phyloP scores from a whole-genome alignment of 345 rosid species.

The Clausena lansium region DNA sequence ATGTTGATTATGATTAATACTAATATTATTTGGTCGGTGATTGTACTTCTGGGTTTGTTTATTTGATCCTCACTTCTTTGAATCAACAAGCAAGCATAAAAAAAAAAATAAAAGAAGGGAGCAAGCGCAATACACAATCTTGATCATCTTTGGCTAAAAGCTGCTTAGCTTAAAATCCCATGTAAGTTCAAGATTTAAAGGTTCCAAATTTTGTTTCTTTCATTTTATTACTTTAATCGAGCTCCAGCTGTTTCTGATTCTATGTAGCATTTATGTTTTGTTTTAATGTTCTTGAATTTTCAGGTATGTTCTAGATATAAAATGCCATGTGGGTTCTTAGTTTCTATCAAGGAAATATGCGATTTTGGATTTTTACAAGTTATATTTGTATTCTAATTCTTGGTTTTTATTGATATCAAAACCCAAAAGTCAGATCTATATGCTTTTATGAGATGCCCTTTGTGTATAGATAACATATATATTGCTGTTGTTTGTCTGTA shows the following conservation, averaged over 20 bases:
- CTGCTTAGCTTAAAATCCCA: neutral
- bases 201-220: conserved; percentile 9
- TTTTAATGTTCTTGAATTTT: neutral
- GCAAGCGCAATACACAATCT: neutral
- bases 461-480: neutral
- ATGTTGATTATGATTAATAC: too few relatives aligned
- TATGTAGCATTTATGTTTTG: neutral
- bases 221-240: neutral
- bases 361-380: neutral
- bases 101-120: too few relatives aligned
- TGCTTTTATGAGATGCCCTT: conserved; percentile 3
- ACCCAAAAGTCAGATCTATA: conserved; percentile 6
- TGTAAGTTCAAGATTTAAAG: neutral
- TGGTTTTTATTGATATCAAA: neutral
- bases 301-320: conserved; percentile 9
- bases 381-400: neutral
- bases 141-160: neutral
- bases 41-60: neutral
- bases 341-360: neutral
- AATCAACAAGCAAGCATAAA: neutral
- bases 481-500: neutral
- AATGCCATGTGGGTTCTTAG: neutral
- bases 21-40: too few relatives aligned
- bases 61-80: neutral
- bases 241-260: neutral